Conservation (phyloP, 1,139 yeast species). For the Yamadazyma jaroonii region DNA sequence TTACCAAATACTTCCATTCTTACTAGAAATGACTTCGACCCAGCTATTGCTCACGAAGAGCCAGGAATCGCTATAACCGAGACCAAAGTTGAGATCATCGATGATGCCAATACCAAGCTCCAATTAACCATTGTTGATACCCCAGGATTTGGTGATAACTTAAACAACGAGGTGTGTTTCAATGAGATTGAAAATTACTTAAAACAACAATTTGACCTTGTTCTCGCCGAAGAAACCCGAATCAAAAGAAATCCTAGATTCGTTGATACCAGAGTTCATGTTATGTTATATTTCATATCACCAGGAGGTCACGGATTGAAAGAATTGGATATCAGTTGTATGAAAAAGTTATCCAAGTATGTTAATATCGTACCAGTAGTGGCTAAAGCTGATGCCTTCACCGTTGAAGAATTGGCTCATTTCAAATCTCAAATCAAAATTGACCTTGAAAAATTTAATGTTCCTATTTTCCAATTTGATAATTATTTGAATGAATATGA, state of each 20-base stretch:
- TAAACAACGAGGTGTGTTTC: constrained; percentile 65
- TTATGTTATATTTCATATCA: constrained; percentile 64
- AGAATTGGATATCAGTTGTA: constrained; percentile 73
- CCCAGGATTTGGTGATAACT: constrained; percentile 76
- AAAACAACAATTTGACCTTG: constrained; percentile 89
- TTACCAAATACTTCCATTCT: constrained; percentile 45
- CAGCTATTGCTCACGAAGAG: constrained; percentile 47
- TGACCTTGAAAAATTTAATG: constrained; percentile 72
- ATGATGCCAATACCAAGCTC: constrained; percentile 72
- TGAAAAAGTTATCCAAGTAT: constrained; percentile 71
- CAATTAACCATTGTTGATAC: constrained; percentile 65
- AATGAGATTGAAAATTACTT: constrained; percentile 70
- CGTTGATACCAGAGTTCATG: constrained; percentile 75
- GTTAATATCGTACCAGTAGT: constrained; percentile 89
- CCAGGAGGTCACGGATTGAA: constrained; percentile 79
- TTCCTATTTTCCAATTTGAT: constrained; percentile 82
- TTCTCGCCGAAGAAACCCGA: constrained; percentile 85
- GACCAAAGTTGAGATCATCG: constrained; percentile 65
- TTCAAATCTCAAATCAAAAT: constrained; percentile 57
- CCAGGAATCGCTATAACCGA: constrained; percentile 67
- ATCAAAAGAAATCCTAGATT: constrained; percentile 85
- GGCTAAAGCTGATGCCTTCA: constrained; percentile 83
- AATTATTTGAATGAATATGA: constrained; percentile 43
- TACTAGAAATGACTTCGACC: constrained; percentile 41
- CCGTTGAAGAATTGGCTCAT: constrained; percentile 63